Conservation (phyloP, 805 yeast species). For the Yarrowia sp. region DNA sequence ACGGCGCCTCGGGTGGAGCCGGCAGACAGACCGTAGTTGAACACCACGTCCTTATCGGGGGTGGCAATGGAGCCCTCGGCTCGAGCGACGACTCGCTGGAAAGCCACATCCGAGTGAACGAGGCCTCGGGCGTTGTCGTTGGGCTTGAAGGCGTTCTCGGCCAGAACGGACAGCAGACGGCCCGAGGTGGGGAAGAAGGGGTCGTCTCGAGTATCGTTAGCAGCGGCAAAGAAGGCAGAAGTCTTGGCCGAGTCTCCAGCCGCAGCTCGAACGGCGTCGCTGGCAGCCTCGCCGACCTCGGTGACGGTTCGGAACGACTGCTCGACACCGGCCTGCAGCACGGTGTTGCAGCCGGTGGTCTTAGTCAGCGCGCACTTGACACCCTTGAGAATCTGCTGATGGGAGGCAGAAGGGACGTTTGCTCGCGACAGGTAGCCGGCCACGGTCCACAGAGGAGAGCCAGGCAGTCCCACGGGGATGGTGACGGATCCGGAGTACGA, state of each 20-base stretch:
- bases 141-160: conserved; percentile 35
- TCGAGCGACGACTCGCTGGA: conserved; percentile 23
- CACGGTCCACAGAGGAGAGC: conserved; percentile 33
- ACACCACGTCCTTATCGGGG: conserved; percentile 18
- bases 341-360: conserved; percentile 16
- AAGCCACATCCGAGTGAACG: conserved; percentile 26
- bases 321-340: conserved; percentile 29
- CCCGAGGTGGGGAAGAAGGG: conserved; percentile 33
- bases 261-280: conserved; percentile 29
- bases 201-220: conserved; percentile 30
- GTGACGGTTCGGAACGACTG: conserved; percentile 34
- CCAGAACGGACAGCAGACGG: conserved; percentile 16
- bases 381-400: conserved; percentile 38
- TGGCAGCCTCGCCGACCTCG: conserved; percentile 36
- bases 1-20: conserved; percentile 33
- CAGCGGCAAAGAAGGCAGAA: conserved; percentile 31
- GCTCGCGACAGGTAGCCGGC: conserved; percentile 31
- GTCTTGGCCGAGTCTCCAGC: conserved; percentile 36
- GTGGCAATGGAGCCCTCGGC: conserved; percentile 24
- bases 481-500: conserved; percentile 24
- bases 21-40: conserved; percentile 34
- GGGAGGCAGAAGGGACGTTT: conserved; percentile 34
- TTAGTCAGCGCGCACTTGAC: conserved; percentile 28
- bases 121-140: conserved; percentile 24
- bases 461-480: conserved; percentile 25